Evolutionary conservation across 2,329 filamentous ascomycete genomes (phyloP).

Genomic region (Cytospora schulzeri): DNA sequence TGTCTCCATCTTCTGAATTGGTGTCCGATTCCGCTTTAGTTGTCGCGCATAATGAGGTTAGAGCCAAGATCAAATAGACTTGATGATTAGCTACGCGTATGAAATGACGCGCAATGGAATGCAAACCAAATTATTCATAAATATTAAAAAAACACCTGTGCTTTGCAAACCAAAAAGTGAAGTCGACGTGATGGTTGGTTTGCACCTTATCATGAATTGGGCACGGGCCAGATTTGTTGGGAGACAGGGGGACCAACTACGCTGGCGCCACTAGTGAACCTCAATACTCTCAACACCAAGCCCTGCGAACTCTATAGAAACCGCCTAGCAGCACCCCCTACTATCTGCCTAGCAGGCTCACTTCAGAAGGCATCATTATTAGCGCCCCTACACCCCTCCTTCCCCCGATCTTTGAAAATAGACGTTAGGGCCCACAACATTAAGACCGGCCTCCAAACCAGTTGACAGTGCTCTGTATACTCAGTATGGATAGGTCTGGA

Average conservation of each 20-base stretch:
- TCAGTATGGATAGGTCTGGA: neutral
- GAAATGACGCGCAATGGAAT: neutral
- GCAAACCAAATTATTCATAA: neutral
- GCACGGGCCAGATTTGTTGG: slow-evolving; percentile 1
- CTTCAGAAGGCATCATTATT: neutral
- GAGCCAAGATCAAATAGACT: neutral
- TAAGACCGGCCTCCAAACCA: slow-evolving; percentile 6
- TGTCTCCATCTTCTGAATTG: neutral
- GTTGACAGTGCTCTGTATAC: neutral
- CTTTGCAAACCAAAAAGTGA: neutral
- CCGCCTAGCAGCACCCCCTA: neutral
- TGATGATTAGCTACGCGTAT: neutral
- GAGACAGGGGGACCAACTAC: neutral
- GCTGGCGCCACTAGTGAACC: neutral
- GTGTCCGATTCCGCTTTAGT: neutral
- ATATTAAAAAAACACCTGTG: neutral
- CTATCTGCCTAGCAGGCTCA: neutral
- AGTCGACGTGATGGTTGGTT: neutral
- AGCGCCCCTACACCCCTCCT: too few relatives aligned
- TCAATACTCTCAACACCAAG: neutral
- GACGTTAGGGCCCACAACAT: neutral
- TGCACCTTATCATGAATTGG: neutral
- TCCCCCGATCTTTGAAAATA: neutral
- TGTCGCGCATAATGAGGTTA: neutral
- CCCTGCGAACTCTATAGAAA: neutral